Evolutionary conservation across 2,329 filamentous ascomycete species (phyloP).

Genomic region (Penicillium carneum): DNA sequence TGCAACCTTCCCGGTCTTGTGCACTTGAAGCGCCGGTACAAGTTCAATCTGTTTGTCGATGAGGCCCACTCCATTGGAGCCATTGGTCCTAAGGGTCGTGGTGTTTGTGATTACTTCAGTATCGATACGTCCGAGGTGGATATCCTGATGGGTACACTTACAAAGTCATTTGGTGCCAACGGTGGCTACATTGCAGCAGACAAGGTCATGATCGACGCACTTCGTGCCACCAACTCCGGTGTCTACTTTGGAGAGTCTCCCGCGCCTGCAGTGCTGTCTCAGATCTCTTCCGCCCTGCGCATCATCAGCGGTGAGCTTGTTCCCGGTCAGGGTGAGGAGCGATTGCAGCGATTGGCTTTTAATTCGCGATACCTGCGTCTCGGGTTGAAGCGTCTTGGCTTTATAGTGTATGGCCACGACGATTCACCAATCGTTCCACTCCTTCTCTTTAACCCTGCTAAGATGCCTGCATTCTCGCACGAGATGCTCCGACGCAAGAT

Average conservation of each 20-base stretch:
- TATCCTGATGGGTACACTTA: conserved; percentile 96
- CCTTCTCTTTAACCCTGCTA: conserved; percentile 95
- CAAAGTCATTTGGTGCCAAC: conserved; percentile 97
- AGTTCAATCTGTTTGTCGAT: conserved; percentile 93
- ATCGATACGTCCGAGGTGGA: conserved; percentile 88
- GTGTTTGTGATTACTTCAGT: conserved; percentile 96
- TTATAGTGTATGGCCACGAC: conserved; percentile 96
- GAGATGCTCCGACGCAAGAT: conserved; percentile 99
- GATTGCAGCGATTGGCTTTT: conserved; percentile 93
- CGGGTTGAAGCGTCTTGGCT: conserved; percentile 92
- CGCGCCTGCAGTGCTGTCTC: conserved; percentile 83
- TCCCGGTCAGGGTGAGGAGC: conserved; percentile 92
- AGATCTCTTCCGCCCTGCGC: conserved; percentile 84
- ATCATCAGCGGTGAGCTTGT: conserved; percentile 88
- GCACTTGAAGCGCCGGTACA: conserved; percentile 90
- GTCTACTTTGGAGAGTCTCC: conserved; percentile 88
- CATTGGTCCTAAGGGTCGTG: conserved; percentile 83
- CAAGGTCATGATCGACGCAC: conserved; percentile 89
- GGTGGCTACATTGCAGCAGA: conserved; percentile 93
- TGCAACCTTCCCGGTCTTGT: conserved; percentile 92
- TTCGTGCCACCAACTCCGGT: conserved; percentile 83
- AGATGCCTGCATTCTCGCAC: conserved; percentile 97
- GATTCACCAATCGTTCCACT: conserved; percentile 96
- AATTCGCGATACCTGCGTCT: conserved; percentile 98
- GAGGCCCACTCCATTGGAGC: conserved; percentile 97